Base-by-base conservation (phyloP, 1,284 basidiomycete genomes). In the Wolfiporia cocos region DNA sequence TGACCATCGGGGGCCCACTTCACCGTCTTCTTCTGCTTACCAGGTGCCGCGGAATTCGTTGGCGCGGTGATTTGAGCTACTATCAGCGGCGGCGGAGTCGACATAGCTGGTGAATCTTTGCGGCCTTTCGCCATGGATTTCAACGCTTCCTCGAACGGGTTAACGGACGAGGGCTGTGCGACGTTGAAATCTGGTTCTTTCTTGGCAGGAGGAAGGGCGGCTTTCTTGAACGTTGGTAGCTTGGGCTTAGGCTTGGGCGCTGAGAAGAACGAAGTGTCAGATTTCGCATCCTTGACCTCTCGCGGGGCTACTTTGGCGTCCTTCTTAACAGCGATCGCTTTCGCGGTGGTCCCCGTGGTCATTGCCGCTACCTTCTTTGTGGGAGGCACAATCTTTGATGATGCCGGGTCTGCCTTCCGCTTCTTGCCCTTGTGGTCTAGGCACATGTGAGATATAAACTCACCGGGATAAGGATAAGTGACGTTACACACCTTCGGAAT, bases 211-310 rank as follows among this genome's bases (percentile, higher is more conserved):
- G 58, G 43, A 18, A 58, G 62, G 49, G 49, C 70, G 4, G 80
- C 76, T 61, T 88, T 89, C 68, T 83, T 88, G 69, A 89, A 89
- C 43, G 74, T 85, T 5, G 86, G 86, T 20, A 89, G 67, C 60
- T 80, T 85, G 30, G 81, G 75, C 56, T 87, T 88, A n/a, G 79
- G 74, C 57, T 88, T 88, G 5, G 86, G 81, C 32, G 82, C 81
- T 41, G 86, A 88, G 62, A 90, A 90, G 63, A 90, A 90, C 1
- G 84, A 86, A 30, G 81, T 81, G 59, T 90, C 87, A 12, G 85
- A 80, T 63, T 87, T 84, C 14, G 85, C 81, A 49, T 83, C 83
- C 59, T 86, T 86, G 39, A 77, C 73, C 0, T 71, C 67, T 24
- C 55, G 52, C 19, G 59, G 57, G 19, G 54, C 51, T 2, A 49